A percentile compares a stretch with the other conserved stretches of the same genome.
Conservation (phyloP, 108 stramenopile genomes). For the Ochromonas danica region DNA sequence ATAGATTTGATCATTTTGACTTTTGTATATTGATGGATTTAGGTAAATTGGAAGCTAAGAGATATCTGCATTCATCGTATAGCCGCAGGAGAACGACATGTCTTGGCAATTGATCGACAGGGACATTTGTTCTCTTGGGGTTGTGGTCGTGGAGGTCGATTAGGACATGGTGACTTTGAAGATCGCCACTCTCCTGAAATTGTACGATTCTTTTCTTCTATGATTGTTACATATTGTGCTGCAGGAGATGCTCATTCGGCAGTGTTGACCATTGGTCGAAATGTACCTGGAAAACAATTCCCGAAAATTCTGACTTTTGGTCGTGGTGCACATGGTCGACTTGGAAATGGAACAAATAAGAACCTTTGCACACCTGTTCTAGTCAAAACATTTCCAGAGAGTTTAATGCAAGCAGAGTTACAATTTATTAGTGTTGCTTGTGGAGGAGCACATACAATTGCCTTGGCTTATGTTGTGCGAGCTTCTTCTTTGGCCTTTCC, state of each 20-base stretch:
- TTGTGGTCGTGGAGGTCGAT: not conserved
- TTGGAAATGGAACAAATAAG: conserved; percentile 5
- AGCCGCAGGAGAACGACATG: not conserved
- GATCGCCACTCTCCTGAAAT: not conserved
- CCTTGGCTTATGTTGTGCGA: not conserved
- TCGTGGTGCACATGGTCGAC: conserved; percentile 30
- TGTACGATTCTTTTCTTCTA: not conserved
- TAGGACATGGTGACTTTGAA: conserved; percentile 20
- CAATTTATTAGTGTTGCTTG: not conserved
- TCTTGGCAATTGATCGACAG: not conserved
- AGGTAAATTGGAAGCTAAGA: not conserved
- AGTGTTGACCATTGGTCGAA: not conserved
- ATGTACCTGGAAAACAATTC: not conserved
- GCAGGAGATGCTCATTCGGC: conserved; percentile 33
- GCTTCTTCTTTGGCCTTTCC: not conserved
- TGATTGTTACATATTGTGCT: not conserved
- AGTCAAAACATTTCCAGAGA: not conserved
- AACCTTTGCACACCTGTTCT: not conserved
- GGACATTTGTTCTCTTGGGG: conserved; percentile 26
- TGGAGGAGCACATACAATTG: conserved; percentile 31
- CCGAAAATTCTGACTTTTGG: not conserved
- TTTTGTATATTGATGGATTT: too few relatives aligned
- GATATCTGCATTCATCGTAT: not conserved
- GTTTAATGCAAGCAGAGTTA: not conserved
- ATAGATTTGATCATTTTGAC: too few relatives aligned